A percentile compares a stretch with the other conserved stretches of the same genome.
Evolutionary conservation across 495 filamentous ascomycete species (phyloP).

Genomic region (Haplographium delicatum): DNA sequence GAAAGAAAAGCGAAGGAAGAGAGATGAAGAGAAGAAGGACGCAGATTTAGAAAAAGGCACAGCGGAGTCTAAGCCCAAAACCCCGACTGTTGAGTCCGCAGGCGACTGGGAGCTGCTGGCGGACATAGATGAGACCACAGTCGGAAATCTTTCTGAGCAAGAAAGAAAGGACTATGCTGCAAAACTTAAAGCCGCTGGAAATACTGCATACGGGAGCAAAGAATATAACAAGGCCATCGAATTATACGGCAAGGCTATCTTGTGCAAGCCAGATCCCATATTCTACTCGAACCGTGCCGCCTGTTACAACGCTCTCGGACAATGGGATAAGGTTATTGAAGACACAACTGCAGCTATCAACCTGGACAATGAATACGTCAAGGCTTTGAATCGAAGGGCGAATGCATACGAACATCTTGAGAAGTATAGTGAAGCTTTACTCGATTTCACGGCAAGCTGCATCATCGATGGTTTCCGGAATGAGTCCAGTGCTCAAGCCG

Average conservation of each 20-base stretch:
- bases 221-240: conserved; percentile 89
- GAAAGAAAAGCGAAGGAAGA: conserved; percentile 52
- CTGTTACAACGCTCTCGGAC: conserved; percentile 85
- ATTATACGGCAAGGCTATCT: conserved; percentile 88
- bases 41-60: conserved; percentile 36
- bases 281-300: conserved; percentile 98
- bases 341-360: conserved; percentile 92
- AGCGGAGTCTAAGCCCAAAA: conserved; percentile 33
- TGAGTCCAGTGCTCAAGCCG: conserved; percentile 76
- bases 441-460: conserved; percentile 97
- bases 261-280: conserved; percentile 95
- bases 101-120: conserved; percentile 88
- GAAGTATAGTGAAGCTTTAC: conserved; percentile 86
- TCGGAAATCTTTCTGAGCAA: conserved; percentile 63
- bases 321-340: conserved; percentile 96
- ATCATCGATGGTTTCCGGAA: conserved; percentile 97
- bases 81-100: conserved; percentile 55
- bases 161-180: conserved; percentile 78
- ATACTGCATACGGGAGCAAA: conserved; percentile 92
- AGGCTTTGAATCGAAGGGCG: conserved; percentile 91
- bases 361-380: conserved; percentile 92
- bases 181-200: conserved; percentile 90
- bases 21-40: conserved; percentile 36
- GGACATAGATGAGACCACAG: conserved; percentile 73
- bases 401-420: conserved; percentile 92